Evolutionary conservation across 2,329 filamentous ascomycete species (phyloP), one percentile per base, ranked within the genome.

Genomic region (Trichoderma pleuroti): DNA sequence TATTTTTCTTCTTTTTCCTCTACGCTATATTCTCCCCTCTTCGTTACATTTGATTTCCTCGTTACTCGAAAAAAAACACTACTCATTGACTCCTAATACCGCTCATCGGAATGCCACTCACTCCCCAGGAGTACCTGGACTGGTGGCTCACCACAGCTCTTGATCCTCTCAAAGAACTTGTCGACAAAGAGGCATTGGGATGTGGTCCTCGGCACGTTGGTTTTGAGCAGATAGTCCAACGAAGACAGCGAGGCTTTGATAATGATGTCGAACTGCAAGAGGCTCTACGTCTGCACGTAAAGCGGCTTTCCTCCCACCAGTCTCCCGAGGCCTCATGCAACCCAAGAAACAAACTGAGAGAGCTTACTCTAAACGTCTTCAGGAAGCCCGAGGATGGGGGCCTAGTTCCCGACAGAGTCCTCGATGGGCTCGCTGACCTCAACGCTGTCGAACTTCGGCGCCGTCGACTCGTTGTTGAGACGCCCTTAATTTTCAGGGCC

Each of bases 401-500:
- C 3, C 74, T 80, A n/a, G 70, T 78, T 59, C 42, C 71, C 14
- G 59, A 69, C 9, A 71, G 62, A 3, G 77, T 74, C 2, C 76
- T 82, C 67, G 74, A 77, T 14, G 81, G 77, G 1, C 73, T 82
- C 2, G 77, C 74, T 1, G 75, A 74, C 30, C 73, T 82, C 5
- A 79, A 81, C 70, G 73, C 75, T 12, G 74, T 79, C 61, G 81
- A 82, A 66, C 69, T 75, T 36, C 78, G 80, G 54, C 77, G 80
- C 6, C 73, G 76, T 18, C 74, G 74, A 10, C 73, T 80, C 6
- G 61, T 80, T 9, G 69, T 73, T 18, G 74, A 74, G 12, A 77
- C 78, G 7, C 72, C 72, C 24, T 42, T 36, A 1, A 72, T 73
- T 16, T 72, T 76, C 24, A 72, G 74, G 30, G 42, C 67, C 7